Evolutionary conservation across 257 asterid genomes (phyloP).

Genomic region (Nicotiana benthamiana): DNA sequence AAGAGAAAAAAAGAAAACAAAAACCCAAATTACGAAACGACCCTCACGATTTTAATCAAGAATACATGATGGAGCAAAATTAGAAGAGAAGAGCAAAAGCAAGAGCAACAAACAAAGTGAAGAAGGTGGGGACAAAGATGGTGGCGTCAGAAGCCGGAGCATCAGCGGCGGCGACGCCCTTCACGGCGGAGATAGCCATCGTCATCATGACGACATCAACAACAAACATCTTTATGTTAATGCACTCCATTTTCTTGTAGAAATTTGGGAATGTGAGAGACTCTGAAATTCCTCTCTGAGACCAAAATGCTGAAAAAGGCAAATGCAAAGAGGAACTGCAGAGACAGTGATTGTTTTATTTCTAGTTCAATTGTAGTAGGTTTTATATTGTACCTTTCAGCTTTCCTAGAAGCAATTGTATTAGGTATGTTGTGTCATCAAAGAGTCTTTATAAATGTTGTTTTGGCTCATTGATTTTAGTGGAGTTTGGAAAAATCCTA

Average conservation of each 20-base stretch:
- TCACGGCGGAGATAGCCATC: slow-evolving; percentile 33
- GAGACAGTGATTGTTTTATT: background rate
- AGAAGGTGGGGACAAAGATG: slow-evolving; percentile 32
- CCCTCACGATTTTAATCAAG: background rate
- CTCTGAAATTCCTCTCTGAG: background rate
- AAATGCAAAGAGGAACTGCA: background rate
- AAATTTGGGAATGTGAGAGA: background rate
- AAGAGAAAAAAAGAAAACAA: background rate
- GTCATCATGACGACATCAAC: slow-evolving; percentile 30
- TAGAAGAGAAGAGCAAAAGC: slow-evolving; percentile 38
- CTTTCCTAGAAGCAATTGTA: no score
- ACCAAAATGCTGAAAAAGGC: background rate
- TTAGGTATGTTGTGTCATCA: no score
- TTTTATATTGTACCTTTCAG: no score
- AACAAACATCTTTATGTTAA: slow-evolving; percentile 35
- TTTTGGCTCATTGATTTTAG: no score
- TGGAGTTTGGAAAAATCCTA: no score
- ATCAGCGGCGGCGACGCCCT: slow-evolving; percentile 37
- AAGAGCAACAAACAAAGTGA: slow-evolving; percentile 35
- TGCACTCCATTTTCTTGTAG: slow-evolving; percentile 26
- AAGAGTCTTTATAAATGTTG: no score
- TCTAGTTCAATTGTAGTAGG: no score
- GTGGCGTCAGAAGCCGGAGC: slow-evolving; percentile 47
- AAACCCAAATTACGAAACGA: background rate
- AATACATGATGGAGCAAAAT: background rate